Evolutionary conservation across 257 asterid genomes (phyloP).

Genomic region (Ilex asprella): DNA sequence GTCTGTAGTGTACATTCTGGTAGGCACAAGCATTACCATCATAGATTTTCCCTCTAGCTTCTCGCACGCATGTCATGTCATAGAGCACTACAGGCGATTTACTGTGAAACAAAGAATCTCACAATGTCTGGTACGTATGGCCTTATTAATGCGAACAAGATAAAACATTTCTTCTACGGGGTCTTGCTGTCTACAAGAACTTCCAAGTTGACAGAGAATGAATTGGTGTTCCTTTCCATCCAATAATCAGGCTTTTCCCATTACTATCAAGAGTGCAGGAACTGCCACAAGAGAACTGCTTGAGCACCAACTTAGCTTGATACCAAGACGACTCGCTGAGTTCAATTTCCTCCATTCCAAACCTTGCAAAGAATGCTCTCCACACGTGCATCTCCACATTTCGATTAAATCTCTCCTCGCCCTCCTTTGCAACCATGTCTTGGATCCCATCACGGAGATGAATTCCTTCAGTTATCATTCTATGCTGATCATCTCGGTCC

Average conservation of each 20-base stretch:
- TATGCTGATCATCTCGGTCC: background rate
- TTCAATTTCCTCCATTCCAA: conserved; percentile 21
- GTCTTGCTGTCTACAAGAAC: background rate
- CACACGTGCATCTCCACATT: conserved; percentile 16
- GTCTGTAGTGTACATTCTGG: too few species aligned
- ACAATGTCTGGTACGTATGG: too few species aligned
- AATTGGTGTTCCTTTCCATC: conserved; percentile 23
- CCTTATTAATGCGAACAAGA: too few species aligned
- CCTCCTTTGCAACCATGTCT: background rate
- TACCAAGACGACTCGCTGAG: conserved; percentile 40
- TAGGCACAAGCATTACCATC: too few species aligned
- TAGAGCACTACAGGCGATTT: too few species aligned
- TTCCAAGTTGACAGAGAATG: conserved; percentile 18
- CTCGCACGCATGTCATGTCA: too few species aligned
- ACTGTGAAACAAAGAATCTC: too few species aligned
- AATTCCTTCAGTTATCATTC: background rate
- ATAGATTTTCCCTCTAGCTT: too few species aligned
- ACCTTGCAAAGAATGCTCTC: conserved; percentile 15
- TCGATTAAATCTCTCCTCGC: background rate
- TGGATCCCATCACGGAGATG: background rate
- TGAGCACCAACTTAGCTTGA: conserved; percentile 26
- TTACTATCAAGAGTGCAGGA: conserved; percentile 13
- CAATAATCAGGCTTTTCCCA: conserved; percentile 15
- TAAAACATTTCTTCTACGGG: too few species aligned
- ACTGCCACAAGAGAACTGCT: conserved; percentile 12